Evolutionary conservation across 1,139 yeast species (phyloP).

Genomic region (Hansenula sp.): DNA sequence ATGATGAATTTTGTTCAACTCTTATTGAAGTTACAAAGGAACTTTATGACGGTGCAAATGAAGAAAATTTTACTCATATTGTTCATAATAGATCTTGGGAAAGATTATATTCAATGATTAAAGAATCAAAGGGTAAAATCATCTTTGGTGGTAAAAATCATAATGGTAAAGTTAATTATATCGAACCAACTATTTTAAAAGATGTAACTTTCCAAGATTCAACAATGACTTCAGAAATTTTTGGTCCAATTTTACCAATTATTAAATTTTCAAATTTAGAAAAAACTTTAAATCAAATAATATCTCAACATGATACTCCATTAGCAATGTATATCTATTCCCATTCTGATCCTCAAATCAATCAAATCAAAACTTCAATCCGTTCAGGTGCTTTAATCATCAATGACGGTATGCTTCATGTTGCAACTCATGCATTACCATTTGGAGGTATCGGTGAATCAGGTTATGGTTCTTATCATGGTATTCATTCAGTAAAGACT

Average conservation of each 20-base stretch:
- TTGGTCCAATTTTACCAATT: slow-evolving; percentile 85
- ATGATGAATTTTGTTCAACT: slow-evolving; percentile 42
- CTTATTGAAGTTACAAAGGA: slow-evolving; percentile 35
- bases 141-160: slow-evolving; percentile 20
- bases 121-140: slow-evolving; percentile 47
- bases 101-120: slow-evolving; percentile 42
- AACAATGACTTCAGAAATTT: slow-evolving; percentile 71
- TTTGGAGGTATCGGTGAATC: slow-evolving; percentile 91
- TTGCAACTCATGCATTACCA: slow-evolving; percentile 67
- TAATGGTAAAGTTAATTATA: slow-evolving; percentile 41
- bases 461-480: slow-evolving; percentile 83
- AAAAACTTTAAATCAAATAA: slow-evolving; percentile 45
- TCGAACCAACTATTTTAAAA: slow-evolving; percentile 73
- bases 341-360: slow-evolving; percentile 44
- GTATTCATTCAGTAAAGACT: slow-evolving; percentile 37
- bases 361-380: slow-evolving; percentile 45
- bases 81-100: slow-evolving; percentile 57
- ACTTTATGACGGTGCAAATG: slow-evolving; percentile 33
- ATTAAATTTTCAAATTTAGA: slow-evolving; percentile 48
- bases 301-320: slow-evolving; percentile 68
- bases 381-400: slow-evolving; percentile 74
- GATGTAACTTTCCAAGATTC: slow-evolving; percentile 63
- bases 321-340: slow-evolving; percentile 78
- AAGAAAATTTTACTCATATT: slow-evolving; percentile 56
- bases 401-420: slow-evolving; percentile 75